Percentiles rank a stretch among this genome's conserved stretches.
Conservation (phyloP, 306 rosid genomes). For the Pachyrhizus erosus region DNA sequence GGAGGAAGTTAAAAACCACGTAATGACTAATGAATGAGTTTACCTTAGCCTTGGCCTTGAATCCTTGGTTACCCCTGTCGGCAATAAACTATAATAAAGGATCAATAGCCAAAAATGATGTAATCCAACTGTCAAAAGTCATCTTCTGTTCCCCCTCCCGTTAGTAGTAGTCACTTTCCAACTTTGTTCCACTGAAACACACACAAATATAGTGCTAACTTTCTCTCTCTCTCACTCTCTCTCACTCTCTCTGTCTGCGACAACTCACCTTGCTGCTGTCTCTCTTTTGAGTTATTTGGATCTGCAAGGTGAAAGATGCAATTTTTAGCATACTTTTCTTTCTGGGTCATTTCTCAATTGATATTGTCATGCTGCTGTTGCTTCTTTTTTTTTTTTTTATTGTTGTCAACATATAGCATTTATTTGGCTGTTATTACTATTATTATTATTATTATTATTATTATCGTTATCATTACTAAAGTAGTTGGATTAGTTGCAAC, state of each 20-base stretch:
- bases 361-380: neutral
- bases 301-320: slow-evolving; percentile 11
- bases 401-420: neutral
- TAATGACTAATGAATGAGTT: neutral
- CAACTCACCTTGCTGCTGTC: neutral
- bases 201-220: neutral
- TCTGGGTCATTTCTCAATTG: neutral
- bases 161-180: slow-evolving; percentile 6
- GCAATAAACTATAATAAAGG: slow-evolving; percentile 7
- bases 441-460: neutral
- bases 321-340: neutral
- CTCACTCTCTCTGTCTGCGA: too few species aligned
- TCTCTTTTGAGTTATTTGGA: slow-evolving; percentile 26
- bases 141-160: neutral
- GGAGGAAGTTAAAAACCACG: neutral
- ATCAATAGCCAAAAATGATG: neutral
- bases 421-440: neutral
- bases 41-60: neutral
- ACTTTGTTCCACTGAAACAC: neutral
- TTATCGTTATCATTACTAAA: neutral
- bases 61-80: slow-evolving; percentile 42
- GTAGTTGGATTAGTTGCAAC: slow-evolving; percentile 27
- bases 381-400: slow-evolving; percentile 11
- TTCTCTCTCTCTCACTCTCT: slow-evolving; percentile 24
- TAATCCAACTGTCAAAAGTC: slow-evolving; percentile 43